Base-by-base conservation (phyloP, 495 filamentous ascomycete genomes). In the Daldinia decipiens region DNA sequence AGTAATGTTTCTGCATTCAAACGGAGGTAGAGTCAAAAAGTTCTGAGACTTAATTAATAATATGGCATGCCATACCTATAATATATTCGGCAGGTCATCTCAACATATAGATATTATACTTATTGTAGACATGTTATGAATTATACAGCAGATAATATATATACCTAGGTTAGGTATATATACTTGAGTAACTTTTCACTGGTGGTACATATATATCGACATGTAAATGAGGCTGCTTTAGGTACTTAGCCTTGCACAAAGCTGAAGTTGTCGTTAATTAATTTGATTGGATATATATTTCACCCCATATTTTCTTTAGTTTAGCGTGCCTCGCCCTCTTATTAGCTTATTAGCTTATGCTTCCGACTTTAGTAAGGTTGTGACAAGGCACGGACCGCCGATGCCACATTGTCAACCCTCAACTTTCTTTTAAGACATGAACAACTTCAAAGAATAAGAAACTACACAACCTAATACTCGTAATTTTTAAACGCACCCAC, bases 221-320 rank as follows among this genome's bases (percentile, higher is more conserved):
- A 13, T 15, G 29, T 5, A 15, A 39, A 56, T 59, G 39, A 63
- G 69, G 69, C 69, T 72, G 50, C 11, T 36, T 47, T 21, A 19
- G 40, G 40, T 9, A n/a, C n/a, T 27, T 19, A 67, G 64, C 69
- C 69, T 61, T 47, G 38, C 27, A 59, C 12, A 60, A 51, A 24
- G 54, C 27, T 67, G 69, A 67, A 24, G 69, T 72, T 53, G 17
- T 3, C 21, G 15, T 9, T 1, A n/a, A 40, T 52, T 55, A 31
- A 56, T 68, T 51, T 65, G 24, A 65, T 72, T 72, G 70, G 70
- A 64, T 59, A 21, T 45, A 0, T 5, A 0, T 5, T 55, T 43
- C 2, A 36, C 26, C 5, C 47, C 60, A 60, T 17, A 2, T 32
- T 51, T 6, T 1, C 17, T 54, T 56, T 13, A 27, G 50, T n/a